phyloP scores from a whole-genome alignment of 768 basidiomycete genomes.

The Trametes cinnabarina region DNA sequence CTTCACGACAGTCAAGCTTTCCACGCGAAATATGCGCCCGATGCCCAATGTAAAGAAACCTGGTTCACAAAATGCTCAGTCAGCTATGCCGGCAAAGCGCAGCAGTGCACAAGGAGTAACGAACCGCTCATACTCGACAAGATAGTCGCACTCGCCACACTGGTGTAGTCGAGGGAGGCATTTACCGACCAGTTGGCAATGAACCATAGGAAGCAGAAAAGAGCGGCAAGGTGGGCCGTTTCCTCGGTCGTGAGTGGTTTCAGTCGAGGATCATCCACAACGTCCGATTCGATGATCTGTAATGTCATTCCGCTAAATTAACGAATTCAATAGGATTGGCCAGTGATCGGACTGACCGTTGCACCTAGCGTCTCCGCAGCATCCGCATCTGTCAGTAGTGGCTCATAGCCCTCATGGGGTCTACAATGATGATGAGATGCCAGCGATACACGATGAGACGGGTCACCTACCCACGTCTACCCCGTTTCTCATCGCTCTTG shows the following conservation, averaged over 20 bases:
- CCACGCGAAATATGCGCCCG: constrained; percentile 80
- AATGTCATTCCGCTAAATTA: background rate
- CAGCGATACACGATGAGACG: background rate
- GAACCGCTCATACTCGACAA: constrained; percentile 86
- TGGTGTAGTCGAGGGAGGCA: constrained; percentile 79
- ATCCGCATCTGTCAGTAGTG: constrained; percentile 27
- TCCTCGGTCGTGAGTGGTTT: constrained; percentile 58
- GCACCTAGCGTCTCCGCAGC: constrained; percentile 15
- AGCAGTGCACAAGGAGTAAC: background rate
- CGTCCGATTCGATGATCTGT: constrained; percentile 8
- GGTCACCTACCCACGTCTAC: constrained; percentile 17
- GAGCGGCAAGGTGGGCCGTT: constrained; percentile 74
- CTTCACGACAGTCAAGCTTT: constrained; percentile 70
- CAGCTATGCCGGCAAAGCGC: background rate
- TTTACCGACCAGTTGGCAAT: constrained; percentile 92
- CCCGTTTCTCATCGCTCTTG: background rate
- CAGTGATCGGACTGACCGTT: constrained; percentile 10
- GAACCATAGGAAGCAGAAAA: constrained; percentile 92
- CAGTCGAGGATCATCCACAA: constrained; percentile 14
- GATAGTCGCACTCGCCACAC: constrained; percentile 92
- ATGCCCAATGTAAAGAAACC: constrained; percentile 92
- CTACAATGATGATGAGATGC: background rate
- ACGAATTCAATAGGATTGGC: background rate
- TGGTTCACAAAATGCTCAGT: constrained; percentile 29
- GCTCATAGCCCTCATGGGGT: constrained; percentile 28